Evolutionary conservation across 768 basidiomycete genomes (phyloP).

Genomic region (Lyophyllum decastes): DNA sequence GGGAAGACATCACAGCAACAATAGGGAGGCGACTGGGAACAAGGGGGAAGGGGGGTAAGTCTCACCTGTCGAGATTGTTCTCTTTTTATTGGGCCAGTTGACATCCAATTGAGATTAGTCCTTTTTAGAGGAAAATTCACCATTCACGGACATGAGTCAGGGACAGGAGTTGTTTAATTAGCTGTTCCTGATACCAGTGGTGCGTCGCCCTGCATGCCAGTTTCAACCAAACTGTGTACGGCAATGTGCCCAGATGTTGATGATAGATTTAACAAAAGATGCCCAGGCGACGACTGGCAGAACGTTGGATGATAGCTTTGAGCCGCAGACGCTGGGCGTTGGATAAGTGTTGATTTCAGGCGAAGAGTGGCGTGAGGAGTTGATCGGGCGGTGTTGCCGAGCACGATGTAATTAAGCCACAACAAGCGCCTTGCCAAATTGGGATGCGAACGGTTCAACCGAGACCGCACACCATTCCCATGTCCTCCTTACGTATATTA

Average conservation of each 20-base stretch:
- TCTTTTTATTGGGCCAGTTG: not conserved
- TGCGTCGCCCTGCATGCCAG: not conserved
- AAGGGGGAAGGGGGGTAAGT: not conserved
- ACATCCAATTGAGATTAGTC: not conserved
- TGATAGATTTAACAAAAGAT: not conserved
- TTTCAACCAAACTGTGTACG: not conserved
- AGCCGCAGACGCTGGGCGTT: not conserved
- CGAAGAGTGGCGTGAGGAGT: not conserved
- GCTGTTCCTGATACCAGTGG: not conserved
- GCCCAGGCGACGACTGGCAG: not conserved
- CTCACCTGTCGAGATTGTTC: not conserved
- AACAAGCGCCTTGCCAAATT: not conserved
- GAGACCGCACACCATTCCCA: too few species aligned
- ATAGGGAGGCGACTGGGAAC: not conserved
- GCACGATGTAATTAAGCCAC: not conserved
- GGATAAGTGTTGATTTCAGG: not conserved
- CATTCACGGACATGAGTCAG: not conserved
- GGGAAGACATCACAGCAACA: conserved; percentile 11
- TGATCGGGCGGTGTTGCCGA: not conserved
- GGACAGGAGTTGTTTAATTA: not conserved
- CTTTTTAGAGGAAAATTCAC: not conserved
- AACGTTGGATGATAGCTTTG: not conserved
- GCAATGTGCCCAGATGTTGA: not conserved
- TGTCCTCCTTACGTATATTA: too few species aligned
- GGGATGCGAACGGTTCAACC: too few species aligned